Conservation (phyloP, 352 stramenopile species). For the Phytophthora crassamura region DNA sequence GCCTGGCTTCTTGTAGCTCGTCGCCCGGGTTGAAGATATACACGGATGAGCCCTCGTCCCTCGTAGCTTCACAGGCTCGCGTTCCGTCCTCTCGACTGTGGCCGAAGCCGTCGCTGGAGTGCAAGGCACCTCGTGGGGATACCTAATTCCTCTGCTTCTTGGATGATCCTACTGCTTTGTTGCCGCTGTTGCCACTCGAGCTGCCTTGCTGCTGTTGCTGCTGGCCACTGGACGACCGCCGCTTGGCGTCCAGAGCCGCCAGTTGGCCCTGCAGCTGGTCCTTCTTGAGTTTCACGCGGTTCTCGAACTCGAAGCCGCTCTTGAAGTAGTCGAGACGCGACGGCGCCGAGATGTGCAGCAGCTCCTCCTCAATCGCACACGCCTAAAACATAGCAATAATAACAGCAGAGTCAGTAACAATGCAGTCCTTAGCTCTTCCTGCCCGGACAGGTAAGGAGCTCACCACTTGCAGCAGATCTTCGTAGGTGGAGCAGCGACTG, state of each 20-base stretch:
- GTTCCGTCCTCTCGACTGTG: conserved; percentile 15
- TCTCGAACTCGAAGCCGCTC: conserved; percentile 92
- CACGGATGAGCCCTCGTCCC: conserved; percentile 23
- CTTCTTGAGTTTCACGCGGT: conserved; percentile 91
- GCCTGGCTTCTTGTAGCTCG: conserved; percentile 8
- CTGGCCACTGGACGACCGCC: conserved; percentile 53
- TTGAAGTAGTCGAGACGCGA: conserved; percentile 92
- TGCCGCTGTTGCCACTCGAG: conserved; percentile 44
- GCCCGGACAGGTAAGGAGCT: conserved; percentile 9
- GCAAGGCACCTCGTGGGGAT: conserved; percentile 18
- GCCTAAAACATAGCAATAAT: conserved; percentile 43
- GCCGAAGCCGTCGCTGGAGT: conserved; percentile 11
- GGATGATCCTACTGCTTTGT: conserved; percentile 53
- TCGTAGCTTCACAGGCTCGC: conserved; percentile 13
- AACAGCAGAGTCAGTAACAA: conserved; percentile 6
- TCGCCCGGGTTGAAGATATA: conserved; percentile 23
- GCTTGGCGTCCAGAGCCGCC: conserved; percentile 81
- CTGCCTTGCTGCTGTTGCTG: conserved; percentile 41
- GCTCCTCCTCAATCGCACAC: conserved; percentile 89
- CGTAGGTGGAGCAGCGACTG: conserved; percentile 84
- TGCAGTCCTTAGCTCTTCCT: background rate
- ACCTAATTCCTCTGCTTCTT: conserved; percentile 73
- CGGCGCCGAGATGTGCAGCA: conserved; percentile 89
- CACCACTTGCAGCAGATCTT: conserved; percentile 91
- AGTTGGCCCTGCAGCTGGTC: conserved; percentile 88